These are phyloP conservation scores for California macrophylla DNA, from an alignment of 441 rosid species.

Conservation along the genomic window DNA sequence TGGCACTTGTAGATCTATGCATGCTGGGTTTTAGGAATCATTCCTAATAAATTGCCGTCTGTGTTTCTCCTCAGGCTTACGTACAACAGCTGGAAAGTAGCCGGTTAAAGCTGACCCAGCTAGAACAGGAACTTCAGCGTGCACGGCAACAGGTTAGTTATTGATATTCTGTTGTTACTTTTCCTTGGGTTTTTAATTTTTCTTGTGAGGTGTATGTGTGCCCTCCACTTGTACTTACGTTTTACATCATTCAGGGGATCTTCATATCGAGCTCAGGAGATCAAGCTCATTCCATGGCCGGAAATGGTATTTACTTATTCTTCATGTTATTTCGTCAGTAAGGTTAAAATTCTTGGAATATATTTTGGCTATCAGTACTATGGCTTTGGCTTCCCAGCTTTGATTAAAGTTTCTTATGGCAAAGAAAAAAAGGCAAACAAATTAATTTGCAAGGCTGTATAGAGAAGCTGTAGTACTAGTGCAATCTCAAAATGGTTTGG, in stretches of 20 bases:
- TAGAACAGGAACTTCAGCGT: slow-evolving; percentile 96
- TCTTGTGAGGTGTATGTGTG: neutral
- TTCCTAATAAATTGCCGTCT: slow-evolving; percentile 7
- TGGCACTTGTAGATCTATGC: neutral
- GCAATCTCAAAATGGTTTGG: neutral
- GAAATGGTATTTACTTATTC: slow-evolving; percentile 55
- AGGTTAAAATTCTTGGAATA: neutral
- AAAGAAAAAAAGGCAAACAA: no score
- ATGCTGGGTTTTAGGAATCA: neutral
- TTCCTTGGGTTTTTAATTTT: neutral
- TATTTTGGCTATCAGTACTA: neutral
- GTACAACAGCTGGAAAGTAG: slow-evolving; percentile 97
- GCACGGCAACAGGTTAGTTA: slow-evolving; percentile 84
- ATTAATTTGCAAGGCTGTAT: no score
- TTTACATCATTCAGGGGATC: slow-evolving; percentile 48
- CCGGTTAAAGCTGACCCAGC: slow-evolving; percentile 81
- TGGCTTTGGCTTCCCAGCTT: no score
- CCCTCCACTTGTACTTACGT: neutral
- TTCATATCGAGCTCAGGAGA: slow-evolving; percentile 96
- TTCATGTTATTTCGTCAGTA: neutral
- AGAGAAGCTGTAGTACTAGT: neutral
- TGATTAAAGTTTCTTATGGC: no score
- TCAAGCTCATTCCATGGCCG: slow-evolving; percentile 72
- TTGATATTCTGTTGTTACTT: slow-evolving; percentile 16
- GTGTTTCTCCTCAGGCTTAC: slow-evolving; percentile 50